A percentile compares a stretch with the other conserved stretches of the same genome.
Evolutionary conservation across 768 basidiomycete genomes (phyloP).

Genomic region (Suillus decipiens): DNA sequence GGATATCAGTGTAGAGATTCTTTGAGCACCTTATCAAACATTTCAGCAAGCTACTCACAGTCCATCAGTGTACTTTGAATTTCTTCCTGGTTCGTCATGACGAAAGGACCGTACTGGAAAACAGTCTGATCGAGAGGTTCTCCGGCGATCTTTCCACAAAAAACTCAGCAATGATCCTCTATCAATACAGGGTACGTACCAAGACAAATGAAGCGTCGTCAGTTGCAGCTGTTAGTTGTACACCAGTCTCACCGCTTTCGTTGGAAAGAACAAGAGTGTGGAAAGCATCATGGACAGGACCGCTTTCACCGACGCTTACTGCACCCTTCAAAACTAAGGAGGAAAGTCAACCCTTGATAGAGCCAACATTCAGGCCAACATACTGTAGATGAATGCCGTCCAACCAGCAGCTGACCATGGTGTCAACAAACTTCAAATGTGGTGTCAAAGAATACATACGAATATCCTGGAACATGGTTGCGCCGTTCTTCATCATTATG

Average conservation of each 20-base stretch:
- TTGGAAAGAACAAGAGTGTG: conserved; percentile 85
- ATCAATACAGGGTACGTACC: conserved; percentile 39
- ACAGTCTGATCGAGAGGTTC: conserved; percentile 90
- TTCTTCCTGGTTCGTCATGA: conserved; percentile 80
- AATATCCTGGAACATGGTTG: conserved; percentile 75
- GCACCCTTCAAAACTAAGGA: conserved; percentile 47
- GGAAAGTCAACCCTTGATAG: conserved; percentile 10
- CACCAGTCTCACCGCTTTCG: conserved; percentile 61
- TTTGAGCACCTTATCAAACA: neutral
- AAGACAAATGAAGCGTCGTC: conserved; percentile 76
- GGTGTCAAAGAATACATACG: conserved; percentile 47
- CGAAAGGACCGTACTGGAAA: conserved; percentile 85
- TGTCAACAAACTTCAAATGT: neutral
- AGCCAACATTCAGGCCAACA: conserved; percentile 23
- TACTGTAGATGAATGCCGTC: conserved; percentile 88
- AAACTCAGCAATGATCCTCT: conserved; percentile 6
- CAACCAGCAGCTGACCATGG: conserved; percentile 65
- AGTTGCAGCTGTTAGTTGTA: conserved; percentile 57
- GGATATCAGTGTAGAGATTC: conserved; percentile 7
- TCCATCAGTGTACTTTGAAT: conserved; percentile 82
- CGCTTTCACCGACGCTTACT: conserved; percentile 57
- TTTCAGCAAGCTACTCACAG: conserved; percentile 47
- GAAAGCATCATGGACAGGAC: conserved; percentile 52
- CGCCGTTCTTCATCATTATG: conserved; percentile 61
- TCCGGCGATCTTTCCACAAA: conserved; percentile 61